phyloP scores from a whole-genome alignment of 192 early-diverging fungal species.

The Helicostylum pulchrum region DNA sequence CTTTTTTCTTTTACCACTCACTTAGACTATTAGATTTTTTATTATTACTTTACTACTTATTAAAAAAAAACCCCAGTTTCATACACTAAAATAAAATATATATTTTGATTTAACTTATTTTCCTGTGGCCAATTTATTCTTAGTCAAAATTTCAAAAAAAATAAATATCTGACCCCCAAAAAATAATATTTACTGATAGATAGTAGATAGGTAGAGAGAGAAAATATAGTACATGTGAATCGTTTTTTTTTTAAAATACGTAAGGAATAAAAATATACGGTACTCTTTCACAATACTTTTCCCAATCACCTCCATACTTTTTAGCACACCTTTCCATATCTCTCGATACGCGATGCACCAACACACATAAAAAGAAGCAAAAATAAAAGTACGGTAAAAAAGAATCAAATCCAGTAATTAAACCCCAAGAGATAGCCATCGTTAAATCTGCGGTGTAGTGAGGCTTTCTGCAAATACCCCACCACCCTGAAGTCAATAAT shows the following conservation, averaged over 20 bases:
- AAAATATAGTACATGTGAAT: too few species aligned
- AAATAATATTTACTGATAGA: too few species aligned
- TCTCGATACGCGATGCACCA: conserved; percentile 77
- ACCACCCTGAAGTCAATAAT: conserved; percentile 65
- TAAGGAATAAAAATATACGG: conserved; percentile 81
- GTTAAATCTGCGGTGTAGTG: conserved; percentile 86
- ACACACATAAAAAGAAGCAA: conserved; percentile 78
- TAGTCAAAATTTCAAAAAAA: too few species aligned
- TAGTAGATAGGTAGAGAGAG: too few species aligned
- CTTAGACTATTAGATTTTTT: too few species aligned
- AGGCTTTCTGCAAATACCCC: conserved; percentile 67
- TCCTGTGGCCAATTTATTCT: too few species aligned
- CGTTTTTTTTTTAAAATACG: conserved; percentile 53
- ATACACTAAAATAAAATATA: background rate
- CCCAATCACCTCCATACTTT: conserved; percentile 93
- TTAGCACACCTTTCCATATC: conserved; percentile 81
- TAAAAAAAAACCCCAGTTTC: too few species aligned
- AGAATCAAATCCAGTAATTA: conserved; percentile 72
- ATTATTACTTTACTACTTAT: too few species aligned
- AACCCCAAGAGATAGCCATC: conserved; percentile 79
- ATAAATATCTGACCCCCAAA: too few species aligned
- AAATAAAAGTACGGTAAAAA: conserved; percentile 87
- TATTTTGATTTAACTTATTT: background rate
- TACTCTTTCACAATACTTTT: conserved; percentile 69
- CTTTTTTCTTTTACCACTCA: too few species aligned